phyloP scores from a whole-genome alignment of 306 rosid genomes.

The Inga oerstediana region DNA sequence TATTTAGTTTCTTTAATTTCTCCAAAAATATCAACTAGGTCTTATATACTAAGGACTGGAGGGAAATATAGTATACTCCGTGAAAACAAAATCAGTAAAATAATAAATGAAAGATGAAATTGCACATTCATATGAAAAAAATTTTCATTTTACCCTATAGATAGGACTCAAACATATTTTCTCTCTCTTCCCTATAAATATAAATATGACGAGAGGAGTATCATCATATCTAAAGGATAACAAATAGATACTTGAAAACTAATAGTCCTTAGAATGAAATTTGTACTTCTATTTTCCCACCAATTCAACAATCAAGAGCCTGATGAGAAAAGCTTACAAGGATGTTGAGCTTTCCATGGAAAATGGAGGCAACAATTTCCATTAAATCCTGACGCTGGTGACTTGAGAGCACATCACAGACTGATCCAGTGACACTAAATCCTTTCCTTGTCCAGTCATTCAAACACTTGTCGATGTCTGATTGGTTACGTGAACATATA shows the following conservation, averaged over 20 bases:
- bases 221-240: neutral
- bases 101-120: too few relatives aligned
- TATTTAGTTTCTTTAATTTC: too few relatives aligned
- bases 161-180: too few relatives aligned
- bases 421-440: slow-evolving; percentile 38
- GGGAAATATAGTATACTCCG: too few relatives aligned
- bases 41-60: too few relatives aligned
- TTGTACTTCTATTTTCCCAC: neutral
- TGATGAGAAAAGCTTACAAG: slow-evolving; percentile 26
- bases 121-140: too few relatives aligned
- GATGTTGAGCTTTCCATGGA: slow-evolving; percentile 45
- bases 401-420: slow-evolving; percentile 30
- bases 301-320: neutral
- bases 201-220: neutral
- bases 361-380: slow-evolving; percentile 30
- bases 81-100: too few relatives aligned
- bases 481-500: slow-evolving; percentile 40
- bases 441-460: slow-evolving; percentile 44
- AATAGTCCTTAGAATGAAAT: neutral
- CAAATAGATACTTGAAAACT: neutral
- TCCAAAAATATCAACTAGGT: too few relatives aligned
- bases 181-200: too few relatives aligned
- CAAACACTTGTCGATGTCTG: slow-evolving; percentile 34
- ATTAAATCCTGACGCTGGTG: slow-evolving; percentile 38
- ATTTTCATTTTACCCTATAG: too few relatives aligned